Percentiles rank a stretch among this genome's conserved stretches.
phyloP scores from a whole-genome alignment of 345 rosid species.

The Melaleuca quinquenervia region DNA sequence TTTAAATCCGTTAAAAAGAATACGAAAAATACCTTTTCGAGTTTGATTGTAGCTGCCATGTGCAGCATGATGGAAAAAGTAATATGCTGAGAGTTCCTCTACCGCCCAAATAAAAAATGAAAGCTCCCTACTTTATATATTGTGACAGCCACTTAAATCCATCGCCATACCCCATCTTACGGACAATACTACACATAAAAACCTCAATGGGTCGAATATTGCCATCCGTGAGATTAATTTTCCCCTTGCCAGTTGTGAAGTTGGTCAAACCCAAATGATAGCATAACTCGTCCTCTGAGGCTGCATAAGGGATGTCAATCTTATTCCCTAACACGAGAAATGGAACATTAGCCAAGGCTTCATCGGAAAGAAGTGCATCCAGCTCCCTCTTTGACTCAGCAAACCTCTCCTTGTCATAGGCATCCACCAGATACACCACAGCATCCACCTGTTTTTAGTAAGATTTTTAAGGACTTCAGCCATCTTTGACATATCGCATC shows the following conservation, averaged over 20 bases:
- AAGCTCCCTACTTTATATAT: slow-evolving; percentile 34
- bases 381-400: slow-evolving; percentile 46
- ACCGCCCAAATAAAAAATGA: neutral
- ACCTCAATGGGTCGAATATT: slow-evolving; percentile 38
- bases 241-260: slow-evolving; percentile 54
- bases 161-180: slow-evolving; percentile 57
- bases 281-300: slow-evolving; percentile 48
- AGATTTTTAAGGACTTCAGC: neutral
- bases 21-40: neutral
- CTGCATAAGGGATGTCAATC: slow-evolving; percentile 48
- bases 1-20: neutral
- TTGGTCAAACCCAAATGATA: slow-evolving; percentile 36
- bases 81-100: neutral
- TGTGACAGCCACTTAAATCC: slow-evolving; percentile 63
- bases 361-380: slow-evolving; percentile 49
- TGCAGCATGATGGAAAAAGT: neutral
- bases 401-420: slow-evolving; percentile 52
- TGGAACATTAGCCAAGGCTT: slow-evolving; percentile 35
- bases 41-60: neutral
- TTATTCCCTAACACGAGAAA: slow-evolving; percentile 52
- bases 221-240: slow-evolving; percentile 28
- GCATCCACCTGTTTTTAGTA: slow-evolving; percentile 29
- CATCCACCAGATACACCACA: slow-evolving; percentile 54
- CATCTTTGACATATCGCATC: neutral
- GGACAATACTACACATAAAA: slow-evolving; percentile 56